Base-by-base conservation (phyloP, 2,329 filamentous ascomycete genomes). In the Spiromastix sp. region DNA sequence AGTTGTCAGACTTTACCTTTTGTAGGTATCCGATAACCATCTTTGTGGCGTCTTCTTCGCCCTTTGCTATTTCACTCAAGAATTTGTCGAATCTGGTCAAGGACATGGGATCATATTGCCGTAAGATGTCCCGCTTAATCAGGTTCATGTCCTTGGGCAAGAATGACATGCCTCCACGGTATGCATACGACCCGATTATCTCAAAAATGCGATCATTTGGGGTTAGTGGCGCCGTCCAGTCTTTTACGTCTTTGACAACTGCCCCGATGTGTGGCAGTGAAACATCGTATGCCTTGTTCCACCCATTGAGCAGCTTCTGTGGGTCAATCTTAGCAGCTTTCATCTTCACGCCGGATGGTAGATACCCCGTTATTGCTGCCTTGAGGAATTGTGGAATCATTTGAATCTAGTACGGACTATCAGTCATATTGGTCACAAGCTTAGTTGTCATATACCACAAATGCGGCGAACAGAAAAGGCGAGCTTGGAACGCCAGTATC, bases 141-240 rank as follows among this genome's bases (percentile, higher is more conserved):
- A 8, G 21, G 31, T 25, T 33, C 31, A 33, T 33, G 25, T 33
- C 20, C 11, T 20, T 12, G 9, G 30, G 30, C 4, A 32, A 20
- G 12, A 32, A 13, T 5, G 30, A 32, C 11, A 24, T 33, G 19
- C 31, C 31, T 13, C 13, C 17, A 3, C 31, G 19, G 8, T 33
- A 33, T 11, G 31, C 31, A 25, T 33, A n/a, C 15, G 31, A 25
- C 7, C 31, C 31, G 4, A 33, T 33, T 9, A 33, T 25, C 31
- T 33, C 31, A 8, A 25, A 25, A 21, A 33, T n/a, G 13, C 31
- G 19, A 24, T 22, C 20, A 15, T 33, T 33, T 22, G 30, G 20
- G 22, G 31, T 33, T 20, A 13, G n/a, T 6, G 31, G 31, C 16
- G 31, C 12, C 10, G 12, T 25, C 31, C 30, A 32, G 30, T n/a